These are phyloP conservation scores for Mycosarcoma mackinlayi DNA, from an alignment of 1,284 basidiomycete genomes.

Conservation along the genomic window DNA sequence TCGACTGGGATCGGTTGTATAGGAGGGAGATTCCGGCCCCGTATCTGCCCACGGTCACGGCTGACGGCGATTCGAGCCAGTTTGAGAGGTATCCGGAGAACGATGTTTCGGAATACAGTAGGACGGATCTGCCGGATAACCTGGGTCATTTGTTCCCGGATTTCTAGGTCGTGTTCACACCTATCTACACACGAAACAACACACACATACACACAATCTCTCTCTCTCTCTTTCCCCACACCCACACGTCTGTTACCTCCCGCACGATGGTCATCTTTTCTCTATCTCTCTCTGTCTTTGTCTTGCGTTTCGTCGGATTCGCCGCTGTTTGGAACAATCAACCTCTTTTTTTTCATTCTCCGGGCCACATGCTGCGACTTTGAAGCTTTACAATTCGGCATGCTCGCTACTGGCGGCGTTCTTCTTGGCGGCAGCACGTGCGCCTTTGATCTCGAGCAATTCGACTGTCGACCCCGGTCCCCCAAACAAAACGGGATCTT, in stretches of 20 bases:
- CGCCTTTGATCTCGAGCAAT: slow-evolving; percentile 47
- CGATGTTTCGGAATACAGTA: slow-evolving; percentile 61
- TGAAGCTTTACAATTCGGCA: slow-evolving; percentile 16
- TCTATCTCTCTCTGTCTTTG: neutral
- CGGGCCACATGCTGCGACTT: too few species aligned
- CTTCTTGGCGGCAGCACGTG: slow-evolving; percentile 26
- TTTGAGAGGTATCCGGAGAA: slow-evolving; percentile 64
- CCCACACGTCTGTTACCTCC: too few species aligned
- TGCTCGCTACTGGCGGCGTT: slow-evolving; percentile 8
- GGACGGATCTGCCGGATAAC: slow-evolving; percentile 56
- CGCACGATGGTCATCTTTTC: too few species aligned
- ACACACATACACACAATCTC: too few species aligned
- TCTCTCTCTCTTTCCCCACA: too few species aligned
- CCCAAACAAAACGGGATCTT: too few species aligned
- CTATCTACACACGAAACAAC: too few species aligned
- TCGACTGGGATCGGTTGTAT: slow-evolving; percentile 89
- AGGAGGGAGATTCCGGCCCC: slow-evolving; percentile 93
- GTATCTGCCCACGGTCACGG: slow-evolving; percentile 77
- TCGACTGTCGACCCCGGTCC: too few species aligned
- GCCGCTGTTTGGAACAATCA: neutral
- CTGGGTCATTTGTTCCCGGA: slow-evolving; percentile 63
- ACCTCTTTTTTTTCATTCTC: neutral
- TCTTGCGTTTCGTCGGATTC: neutral
- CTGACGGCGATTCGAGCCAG: slow-evolving; percentile 69
- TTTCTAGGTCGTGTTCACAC: too few species aligned